Conservation (phyloP, 305 asterid genomes). For the Fraxinus sp. region DNA sequence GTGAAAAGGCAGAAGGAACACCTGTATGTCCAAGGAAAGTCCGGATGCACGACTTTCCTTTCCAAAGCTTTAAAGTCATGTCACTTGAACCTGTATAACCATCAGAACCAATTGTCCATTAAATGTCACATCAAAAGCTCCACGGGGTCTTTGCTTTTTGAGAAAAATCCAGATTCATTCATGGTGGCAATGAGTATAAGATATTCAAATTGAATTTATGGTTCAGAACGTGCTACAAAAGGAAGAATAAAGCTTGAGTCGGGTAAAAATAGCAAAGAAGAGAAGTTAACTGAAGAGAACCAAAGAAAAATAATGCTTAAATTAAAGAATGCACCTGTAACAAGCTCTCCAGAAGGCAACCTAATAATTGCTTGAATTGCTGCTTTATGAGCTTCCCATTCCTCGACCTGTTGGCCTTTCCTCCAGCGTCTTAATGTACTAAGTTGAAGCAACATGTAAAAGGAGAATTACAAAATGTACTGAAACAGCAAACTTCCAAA, state of each 20-base stretch:
- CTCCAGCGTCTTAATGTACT: constrained; percentile 92
- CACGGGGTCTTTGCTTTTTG: neutral
- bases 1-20: constrained; percentile 25
- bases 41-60: constrained; percentile 68
- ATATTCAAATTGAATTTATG: neutral
- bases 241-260: neutral
- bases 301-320: neutral
- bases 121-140: constrained; percentile 9
- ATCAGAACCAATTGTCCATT: constrained; percentile 25
- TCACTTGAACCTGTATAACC: constrained; percentile 80
- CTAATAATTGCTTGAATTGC: constrained; percentile 77
- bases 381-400: constrained; percentile 80
- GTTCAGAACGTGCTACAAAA: neutral
- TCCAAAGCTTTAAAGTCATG: constrained; percentile 88
- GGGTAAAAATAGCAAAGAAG: constrained; percentile 8
- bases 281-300: neutral
- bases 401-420: constrained; percentile 71
- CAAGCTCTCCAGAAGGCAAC: constrained; percentile 92
- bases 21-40: constrained; percentile 90
- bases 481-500: neutral
- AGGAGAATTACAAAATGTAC: constrained; percentile 24
- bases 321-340: constrained; percentile 54
- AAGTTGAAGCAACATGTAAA: constrained; percentile 23
- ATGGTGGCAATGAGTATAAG: neutral
- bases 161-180: neutral